Evolutionary conservation across 1,139 yeast species (phyloP), one percentile per base, ranked within the genome.

Genomic region (Scheffersomyces lignicola): DNA sequence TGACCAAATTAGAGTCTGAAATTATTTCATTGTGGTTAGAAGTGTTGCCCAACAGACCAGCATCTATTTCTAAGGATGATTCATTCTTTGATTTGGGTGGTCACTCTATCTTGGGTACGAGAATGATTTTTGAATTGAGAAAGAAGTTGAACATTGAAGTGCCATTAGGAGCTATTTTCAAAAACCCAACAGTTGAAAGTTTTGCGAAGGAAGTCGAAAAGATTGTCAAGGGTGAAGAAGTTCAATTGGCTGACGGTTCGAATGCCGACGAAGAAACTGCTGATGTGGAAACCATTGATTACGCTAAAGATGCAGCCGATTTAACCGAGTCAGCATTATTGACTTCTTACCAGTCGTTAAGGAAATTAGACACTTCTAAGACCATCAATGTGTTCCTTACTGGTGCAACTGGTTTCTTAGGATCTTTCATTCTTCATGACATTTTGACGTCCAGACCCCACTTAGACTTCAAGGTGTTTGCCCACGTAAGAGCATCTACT

Each of bases 31-130:
- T 92, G 39, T 94, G 98, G 98, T 63, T 84, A 33, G 77, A 76
- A 21, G 83, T 92, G 8, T 73, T 94, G 47, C 97, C 98, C 26
- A 84, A 80, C 45, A 76, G 80, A 45, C 96, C 97, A 7, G 82
- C 92, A 1, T 62, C 83, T 7, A 76, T 89, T 35, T 73, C 82
- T 24, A 83, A 83, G 29, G 73, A 76, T 3, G 98, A 94, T 56
- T 86, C 95, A 3, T 94, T 94, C 76, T 94, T 94, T 53, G 99
- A 94, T 54, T 69, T 94, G 40, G 99, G 99, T 39, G 99, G 99
- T 4, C 98, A 94, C 60, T 90, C 97, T 1, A 90, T 94, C 49
- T 70, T 92, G 47, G 98, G 97, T 8, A 94, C 99, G 0, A 78
- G 95, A 58, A 89, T 94, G 97, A 92, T 92, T 45, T 92, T 92